phyloP scores from a whole-genome alignment of 2,329 filamentous ascomycete species.

The Botrytis fabae region DNA sequence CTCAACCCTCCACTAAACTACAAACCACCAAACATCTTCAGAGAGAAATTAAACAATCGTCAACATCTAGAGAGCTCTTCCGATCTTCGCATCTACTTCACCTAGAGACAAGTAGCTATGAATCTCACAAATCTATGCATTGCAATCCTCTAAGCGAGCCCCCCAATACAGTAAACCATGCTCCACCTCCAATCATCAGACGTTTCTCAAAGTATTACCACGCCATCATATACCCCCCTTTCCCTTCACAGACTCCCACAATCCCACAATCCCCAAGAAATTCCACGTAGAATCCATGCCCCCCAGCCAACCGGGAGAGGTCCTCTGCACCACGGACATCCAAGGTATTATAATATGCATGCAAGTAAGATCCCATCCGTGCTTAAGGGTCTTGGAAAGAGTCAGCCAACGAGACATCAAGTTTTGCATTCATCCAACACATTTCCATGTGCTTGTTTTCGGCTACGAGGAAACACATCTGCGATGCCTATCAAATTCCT shows the following conservation, averaged over 20 bases:
- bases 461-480: background rate
- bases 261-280: background rate
- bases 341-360: background rate
- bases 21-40: background rate
- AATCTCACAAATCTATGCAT: background rate
- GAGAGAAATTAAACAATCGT: background rate
- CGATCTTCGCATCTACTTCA: background rate
- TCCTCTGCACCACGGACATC: background rate
- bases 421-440: background rate
- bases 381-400: background rate
- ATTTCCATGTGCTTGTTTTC: background rate
- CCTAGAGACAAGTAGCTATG: background rate
- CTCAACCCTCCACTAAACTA: background rate
- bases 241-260: background rate
- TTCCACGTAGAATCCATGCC: background rate
- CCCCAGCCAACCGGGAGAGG: background rate
- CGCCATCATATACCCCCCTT: slow-evolving; percentile 1
- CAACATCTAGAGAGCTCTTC: background rate
- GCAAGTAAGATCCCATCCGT: background rate
- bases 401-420: background rate
- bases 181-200: background rate
- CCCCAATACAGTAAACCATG: slow-evolving; percentile 3
- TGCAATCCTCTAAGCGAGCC: slow-evolving; percentile 1
- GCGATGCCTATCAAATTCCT: background rate
- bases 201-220: background rate